Conservation (phyloP, 2,329 filamentous ascomycete species). For the Sphaerulina populicola region DNA sequence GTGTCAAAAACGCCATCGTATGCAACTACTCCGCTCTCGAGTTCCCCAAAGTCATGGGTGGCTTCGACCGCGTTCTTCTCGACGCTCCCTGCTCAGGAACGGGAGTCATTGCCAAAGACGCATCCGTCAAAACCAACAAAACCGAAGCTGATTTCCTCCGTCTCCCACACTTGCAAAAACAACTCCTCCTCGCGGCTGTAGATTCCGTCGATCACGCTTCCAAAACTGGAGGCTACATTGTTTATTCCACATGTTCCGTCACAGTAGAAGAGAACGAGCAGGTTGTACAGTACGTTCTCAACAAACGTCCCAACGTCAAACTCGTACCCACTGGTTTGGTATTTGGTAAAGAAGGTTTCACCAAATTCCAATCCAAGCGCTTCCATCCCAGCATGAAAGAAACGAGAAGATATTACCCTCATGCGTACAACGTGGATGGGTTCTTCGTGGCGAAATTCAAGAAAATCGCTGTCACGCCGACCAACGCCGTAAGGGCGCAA, state of each 20-base stretch:
- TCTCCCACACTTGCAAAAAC: constrained; percentile 89
- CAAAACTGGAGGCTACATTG: constrained; percentile 88
- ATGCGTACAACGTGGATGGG: constrained; percentile 90
- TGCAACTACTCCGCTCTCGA: constrained; percentile 92
- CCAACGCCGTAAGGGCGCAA: constrained; percentile 45
- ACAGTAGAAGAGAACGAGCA: constrained; percentile 90
- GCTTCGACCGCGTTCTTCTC: constrained; percentile 88
- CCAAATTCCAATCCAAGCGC: constrained; percentile 78
- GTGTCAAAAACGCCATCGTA: constrained; percentile 86
- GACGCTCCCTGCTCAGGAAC: constrained; percentile 95
- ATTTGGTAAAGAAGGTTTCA: constrained; percentile 91
- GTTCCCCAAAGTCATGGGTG: constrained; percentile 89
- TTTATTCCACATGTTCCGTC: constrained; percentile 94
- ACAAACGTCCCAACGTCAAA: constrained; percentile 84
- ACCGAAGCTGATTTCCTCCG: constrained; percentile 89
- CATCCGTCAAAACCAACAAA: constrained; percentile 97
- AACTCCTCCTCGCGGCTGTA: constrained; percentile 83
- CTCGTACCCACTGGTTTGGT: constrained; percentile 83
- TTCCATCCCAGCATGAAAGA: constrained; percentile 80
- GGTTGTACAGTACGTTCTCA: constrained; percentile 87
- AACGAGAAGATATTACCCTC: constrained; percentile 79
- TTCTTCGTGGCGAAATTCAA: constrained; percentile 98
- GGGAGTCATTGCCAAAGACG: constrained; percentile 94
- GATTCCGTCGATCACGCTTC: constrained; percentile 87
- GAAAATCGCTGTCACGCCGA: constrained; percentile 72